Evolutionary conservation across 1,284 basidiomycete genomes (phyloP), one percentile per base, ranked within the genome.

Genomic region (Rhodotorula sp.): DNA sequence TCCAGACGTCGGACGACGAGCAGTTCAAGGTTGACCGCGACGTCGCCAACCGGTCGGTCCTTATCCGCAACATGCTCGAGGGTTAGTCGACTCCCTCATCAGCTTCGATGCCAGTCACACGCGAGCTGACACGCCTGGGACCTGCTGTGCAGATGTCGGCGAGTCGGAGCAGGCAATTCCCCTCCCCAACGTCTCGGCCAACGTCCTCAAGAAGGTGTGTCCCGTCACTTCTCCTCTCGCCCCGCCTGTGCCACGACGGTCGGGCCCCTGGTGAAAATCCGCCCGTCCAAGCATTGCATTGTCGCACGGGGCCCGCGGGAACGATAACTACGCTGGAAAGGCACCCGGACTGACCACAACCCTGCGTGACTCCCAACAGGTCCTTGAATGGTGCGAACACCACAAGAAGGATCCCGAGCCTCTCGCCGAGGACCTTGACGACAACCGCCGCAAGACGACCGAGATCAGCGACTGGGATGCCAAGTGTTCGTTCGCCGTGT

Each of bases 21-120:
- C 87, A 90, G 76, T 99, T 97, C 83, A 86, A 86, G 72, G 91
- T 95, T 75, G 94, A 97, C 80, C 90, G 90, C 82, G 92, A 95
- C 75, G 91, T 99, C 67, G 94, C 76, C 39, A 70, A 94, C 84
- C 90, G 94, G 80, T 92, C 89, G 74, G 91, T 95, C 27, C 88
- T 99, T 77, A 96, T 99, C 83, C 97, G 96, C 86, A 94, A 96
- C 85, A 97, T 99, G 95, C 89, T 99, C 70, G 96, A 99, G 82
- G 95, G 95, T 94, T 80, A 78, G 83, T 79, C 36, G 56, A 5
- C 49, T 10, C 32, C n/a, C 22, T 34, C 22, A 11, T 27, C 20
- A 10, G 48, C n/a, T 27, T 10, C 47, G 7, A 47, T 19, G 22
- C 54, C 27, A 17, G 15, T 22, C 48, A 44, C 56, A 22, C 39